Percentiles rank a stretch among this genome's conserved stretches.
These are phyloP conservation scores for Pyrus bretschneideri DNA, from an alignment of 306 rosid species.

Conservation along the genomic window DNA sequence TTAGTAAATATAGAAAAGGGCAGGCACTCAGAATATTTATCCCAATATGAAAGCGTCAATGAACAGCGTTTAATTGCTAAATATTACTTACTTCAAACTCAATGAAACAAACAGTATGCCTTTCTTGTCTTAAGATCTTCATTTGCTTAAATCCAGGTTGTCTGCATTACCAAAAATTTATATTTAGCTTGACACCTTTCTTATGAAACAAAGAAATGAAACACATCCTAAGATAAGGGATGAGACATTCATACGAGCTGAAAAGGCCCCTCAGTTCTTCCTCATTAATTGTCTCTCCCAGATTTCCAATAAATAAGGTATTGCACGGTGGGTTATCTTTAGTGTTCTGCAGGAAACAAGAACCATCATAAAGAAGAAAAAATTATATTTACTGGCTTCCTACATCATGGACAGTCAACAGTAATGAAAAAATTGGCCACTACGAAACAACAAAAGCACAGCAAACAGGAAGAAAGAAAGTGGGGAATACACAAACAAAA, in stretches of 20 bases:
- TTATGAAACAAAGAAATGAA: conserved; percentile 2
- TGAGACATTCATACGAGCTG: conserved; percentile 58
- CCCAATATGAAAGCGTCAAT: background rate
- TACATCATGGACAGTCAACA: conserved; percentile 3
- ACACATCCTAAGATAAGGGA: conserved; percentile 1
- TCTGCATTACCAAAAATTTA: conserved; percentile 40
- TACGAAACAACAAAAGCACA: background rate
- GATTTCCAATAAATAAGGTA: conserved; percentile 94
- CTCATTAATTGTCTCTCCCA: conserved; percentile 95
- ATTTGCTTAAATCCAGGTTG: conserved; percentile 99
- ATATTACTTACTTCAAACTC: conserved; percentile 85
- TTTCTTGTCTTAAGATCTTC: conserved; percentile 96
- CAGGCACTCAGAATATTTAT: conserved; percentile 1
- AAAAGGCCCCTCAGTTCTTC: conserved; percentile 94
- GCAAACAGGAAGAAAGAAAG: background rate
- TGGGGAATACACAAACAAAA: background rate
- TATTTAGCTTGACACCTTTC: conserved; percentile 2
- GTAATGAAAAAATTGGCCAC: background rate
- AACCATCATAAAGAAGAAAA: background rate
- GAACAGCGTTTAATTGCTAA: background rate
- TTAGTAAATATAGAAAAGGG: background rate
- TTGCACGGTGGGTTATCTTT: conserved; percentile 99
- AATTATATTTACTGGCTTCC: background rate
- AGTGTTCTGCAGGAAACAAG: conserved; percentile 57
- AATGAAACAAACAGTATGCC: conserved; percentile 98